Base-by-base conservation (phyloP, 192 early-diverging fungal genomes). In the Coemansia sp. region DNA sequence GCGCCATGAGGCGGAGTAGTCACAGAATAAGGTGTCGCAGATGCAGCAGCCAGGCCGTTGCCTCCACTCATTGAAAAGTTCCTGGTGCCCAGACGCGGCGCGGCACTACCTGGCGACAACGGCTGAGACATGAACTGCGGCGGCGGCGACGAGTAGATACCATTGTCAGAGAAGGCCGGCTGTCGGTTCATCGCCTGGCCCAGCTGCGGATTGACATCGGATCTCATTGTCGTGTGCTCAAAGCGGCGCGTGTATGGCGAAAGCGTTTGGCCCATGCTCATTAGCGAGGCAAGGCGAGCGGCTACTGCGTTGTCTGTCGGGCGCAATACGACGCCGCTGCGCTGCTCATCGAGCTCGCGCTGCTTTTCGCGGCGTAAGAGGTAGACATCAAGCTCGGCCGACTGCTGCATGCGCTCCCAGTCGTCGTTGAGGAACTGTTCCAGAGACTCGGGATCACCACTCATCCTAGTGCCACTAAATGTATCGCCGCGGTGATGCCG, bases 261-360 rank as follows among this genome's bases (percentile, higher is more conserved):
- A 16, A 98, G 89, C 27, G 96, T 96, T 72, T 93, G 94, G 69
- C 96, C 92, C 75, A 91, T 87, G 51, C 82, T 86, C 85, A 94
- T 90, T 65, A 98, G 81, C 60, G 90, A 91, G 0, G 94, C 94
- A 40, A 98, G 84, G 71, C 95, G 92, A 3, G 94, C 95, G 7
- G 95, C 91, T n/a, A 93, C 86, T 3, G 90, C 85, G 74, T 94
- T 90, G 78, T 94, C 87, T 13, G 89, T 80, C n/a, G 92, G 93
- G 38, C 88, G 77, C n/a, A 94, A 67, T 8, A 91, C 77, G 27
- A 91, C 84, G n/a, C 82, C 82, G 22, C 59, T 60, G 51, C 59
- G 85, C 74, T 40, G 80, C 57, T 72, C 75, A 20, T 69, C 66
- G 43, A 69, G 41, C 44, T 36, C 63, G 13, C 55, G 68, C 36